phyloP scores from a whole-genome alignment of 2,329 filamentous ascomycete genomes.

The Arthrobotrys iridis region DNA sequence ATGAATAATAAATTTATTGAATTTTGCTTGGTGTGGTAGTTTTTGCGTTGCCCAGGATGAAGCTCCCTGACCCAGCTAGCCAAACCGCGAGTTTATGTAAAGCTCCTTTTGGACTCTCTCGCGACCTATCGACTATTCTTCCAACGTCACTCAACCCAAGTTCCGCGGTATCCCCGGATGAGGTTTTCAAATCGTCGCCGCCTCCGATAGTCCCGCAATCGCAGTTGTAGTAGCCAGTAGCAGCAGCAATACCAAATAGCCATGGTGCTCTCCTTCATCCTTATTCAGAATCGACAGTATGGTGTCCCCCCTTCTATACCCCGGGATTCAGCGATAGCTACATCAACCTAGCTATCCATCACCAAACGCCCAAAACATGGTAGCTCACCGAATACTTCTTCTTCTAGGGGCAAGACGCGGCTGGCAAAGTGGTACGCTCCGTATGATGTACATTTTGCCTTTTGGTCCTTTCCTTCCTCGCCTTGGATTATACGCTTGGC shows the following conservation, averaged over 20 bases:
- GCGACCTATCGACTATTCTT: not conserved
- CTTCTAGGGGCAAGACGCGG: constrained; percentile 90
- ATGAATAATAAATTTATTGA: not conserved
- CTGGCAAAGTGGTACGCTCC: constrained; percentile 99
- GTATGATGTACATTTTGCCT: constrained; percentile 73
- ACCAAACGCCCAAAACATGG: not conserved
- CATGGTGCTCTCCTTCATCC: constrained; percentile 63
- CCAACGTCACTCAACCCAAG: not conserved
- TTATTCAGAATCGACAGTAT: constrained; percentile 64
- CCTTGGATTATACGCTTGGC: not conserved
- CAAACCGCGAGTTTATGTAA: constrained; percentile 27
- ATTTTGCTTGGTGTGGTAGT: constrained; percentile 25
- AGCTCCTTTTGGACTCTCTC: constrained; percentile 39
- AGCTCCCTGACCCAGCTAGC: constrained; percentile 38
- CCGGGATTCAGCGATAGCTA: not conserved
- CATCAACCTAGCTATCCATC: not conserved
- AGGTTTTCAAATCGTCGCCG: constrained; percentile 9
- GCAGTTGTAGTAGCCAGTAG: not conserved
- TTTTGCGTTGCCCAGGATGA: not conserved
- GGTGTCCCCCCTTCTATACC: constrained; percentile 43
- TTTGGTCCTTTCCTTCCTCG: not conserved
- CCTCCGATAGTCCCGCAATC: constrained; percentile 7
- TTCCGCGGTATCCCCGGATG: constrained; percentile 16
- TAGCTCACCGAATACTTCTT: not conserved
- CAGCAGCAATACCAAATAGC: constrained; percentile 3